Conservation (phyloP, 208 protist genomes). For the Acanthamoeba sp. region DNA sequence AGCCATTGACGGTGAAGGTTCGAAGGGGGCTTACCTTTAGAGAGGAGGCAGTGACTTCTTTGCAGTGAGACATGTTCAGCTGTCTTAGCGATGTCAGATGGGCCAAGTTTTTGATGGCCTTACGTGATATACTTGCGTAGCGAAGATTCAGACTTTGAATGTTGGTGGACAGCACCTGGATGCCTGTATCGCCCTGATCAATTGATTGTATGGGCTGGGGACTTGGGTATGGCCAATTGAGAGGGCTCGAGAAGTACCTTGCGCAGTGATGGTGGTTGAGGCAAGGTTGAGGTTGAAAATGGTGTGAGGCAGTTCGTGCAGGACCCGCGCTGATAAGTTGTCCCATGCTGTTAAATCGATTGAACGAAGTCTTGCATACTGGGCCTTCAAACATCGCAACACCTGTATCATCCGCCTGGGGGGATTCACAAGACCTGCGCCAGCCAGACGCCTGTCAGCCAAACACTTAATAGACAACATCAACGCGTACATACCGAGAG, state of each 20-base stretch:
- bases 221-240: too few relatives aligned
- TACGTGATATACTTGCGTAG: not conserved
- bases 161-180: not conserved
- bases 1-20: too few relatives aligned
- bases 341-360: not conserved
- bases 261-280: not conserved
- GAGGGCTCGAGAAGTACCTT: not conserved
- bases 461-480: not conserved
- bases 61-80: not conserved
- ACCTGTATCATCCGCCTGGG: not conserved
- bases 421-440: not conserved
- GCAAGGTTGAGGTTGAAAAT: not conserved
- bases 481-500: not conserved
- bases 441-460: not conserved
- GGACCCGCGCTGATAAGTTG: not conserved
- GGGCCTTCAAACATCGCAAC: not conserved
- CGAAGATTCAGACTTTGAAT: not conserved
- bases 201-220: too few relatives aligned
- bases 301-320: not conserved
- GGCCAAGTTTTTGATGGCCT: not conserved
- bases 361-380: not conserved
- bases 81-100: not conserved
- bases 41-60: not conserved
- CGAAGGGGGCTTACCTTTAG: not conserved
- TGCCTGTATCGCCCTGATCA: not conserved